Conservation (phyloP, 148 eudicot genomes). For the Beta vulgaris region DNA sequence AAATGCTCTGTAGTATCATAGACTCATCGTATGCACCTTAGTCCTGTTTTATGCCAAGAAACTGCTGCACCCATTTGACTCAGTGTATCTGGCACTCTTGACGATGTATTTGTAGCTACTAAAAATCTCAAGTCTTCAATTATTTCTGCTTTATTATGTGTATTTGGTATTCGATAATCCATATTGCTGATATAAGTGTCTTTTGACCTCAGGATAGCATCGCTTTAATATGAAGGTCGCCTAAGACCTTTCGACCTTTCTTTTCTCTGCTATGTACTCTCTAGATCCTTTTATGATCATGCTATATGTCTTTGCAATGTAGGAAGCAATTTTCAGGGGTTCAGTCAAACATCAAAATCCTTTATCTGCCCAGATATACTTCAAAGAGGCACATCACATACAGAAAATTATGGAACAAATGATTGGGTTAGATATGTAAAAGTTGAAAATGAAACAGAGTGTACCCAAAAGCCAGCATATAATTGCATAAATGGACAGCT, state of each 20-base stretch:
- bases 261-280: not conserved
- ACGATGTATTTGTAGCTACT: not conserved
- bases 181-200: not conserved
- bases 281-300: not conserved
- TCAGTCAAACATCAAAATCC: conserved; percentile 37
- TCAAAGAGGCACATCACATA: conserved; percentile 25
- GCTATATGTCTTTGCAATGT: conserved; percentile 25
- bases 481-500: conserved; percentile 28
- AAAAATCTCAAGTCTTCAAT: not conserved
- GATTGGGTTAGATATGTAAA: conserved; percentile 37
- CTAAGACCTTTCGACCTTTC: not conserved
- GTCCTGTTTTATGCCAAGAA: too few relatives aligned
- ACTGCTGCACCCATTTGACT: too few relatives aligned
- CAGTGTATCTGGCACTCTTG: too few relatives aligned
- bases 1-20: too few relatives aligned
- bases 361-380: conserved; percentile 44
- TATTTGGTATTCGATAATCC: not conserved
- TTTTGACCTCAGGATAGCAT: not conserved
- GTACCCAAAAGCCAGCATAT: conserved; percentile 28
- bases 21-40: not conserved
- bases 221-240: not conserved
- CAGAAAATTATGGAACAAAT: conserved; percentile 27
- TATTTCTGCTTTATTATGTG: not conserved
- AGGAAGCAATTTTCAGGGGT: conserved; percentile 41
- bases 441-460: conserved; percentile 37